Percentiles rank a stretch among this genome's conserved stretches.
phyloP scores from a whole-genome alignment of 2,329 filamentous ascomycete genomes.

The Westerdykella aurantiaca region DNA sequence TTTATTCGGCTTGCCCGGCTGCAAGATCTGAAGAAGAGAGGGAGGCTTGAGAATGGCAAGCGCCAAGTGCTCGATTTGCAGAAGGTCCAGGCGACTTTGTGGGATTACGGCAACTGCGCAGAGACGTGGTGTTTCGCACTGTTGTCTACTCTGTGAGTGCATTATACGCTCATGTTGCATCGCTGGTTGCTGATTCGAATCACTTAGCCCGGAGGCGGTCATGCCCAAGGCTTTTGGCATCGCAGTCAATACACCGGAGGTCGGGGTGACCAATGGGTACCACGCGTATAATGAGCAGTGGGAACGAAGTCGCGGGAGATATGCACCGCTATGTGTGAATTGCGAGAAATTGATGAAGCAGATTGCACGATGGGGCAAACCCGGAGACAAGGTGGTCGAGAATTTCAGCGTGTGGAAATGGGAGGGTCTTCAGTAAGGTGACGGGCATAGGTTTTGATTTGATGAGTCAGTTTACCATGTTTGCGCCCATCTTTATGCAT shows the following conservation, averaged over 20 bases:
- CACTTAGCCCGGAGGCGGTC: neutral
- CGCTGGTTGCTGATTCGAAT: neutral
- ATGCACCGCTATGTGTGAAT: neutral
- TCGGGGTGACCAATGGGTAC: neutral
- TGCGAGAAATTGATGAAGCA: neutral
- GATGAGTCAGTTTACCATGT: no score
- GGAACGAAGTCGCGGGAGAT: neutral
- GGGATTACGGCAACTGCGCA: neutral
- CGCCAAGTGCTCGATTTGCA: neutral
- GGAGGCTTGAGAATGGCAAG: neutral
- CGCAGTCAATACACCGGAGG: neutral
- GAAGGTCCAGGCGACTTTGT: neutral
- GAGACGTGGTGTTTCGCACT: slow-evolving; percentile 1
- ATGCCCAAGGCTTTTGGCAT: neutral
- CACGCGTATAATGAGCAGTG: neutral
- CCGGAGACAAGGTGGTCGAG: neutral
- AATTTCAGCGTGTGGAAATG: neutral
- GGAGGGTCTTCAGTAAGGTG: neutral
- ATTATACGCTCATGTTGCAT: neutral
- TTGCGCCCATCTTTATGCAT: no score
- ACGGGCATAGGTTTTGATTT: no score
- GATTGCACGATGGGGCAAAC: neutral
- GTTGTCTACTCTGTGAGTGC: neutral
- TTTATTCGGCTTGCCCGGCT: neutral
- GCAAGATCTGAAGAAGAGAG: neutral